phyloP scores from a whole-genome alignment of 208 protist genomes.

The Leishmania martiniquensis region DNA sequence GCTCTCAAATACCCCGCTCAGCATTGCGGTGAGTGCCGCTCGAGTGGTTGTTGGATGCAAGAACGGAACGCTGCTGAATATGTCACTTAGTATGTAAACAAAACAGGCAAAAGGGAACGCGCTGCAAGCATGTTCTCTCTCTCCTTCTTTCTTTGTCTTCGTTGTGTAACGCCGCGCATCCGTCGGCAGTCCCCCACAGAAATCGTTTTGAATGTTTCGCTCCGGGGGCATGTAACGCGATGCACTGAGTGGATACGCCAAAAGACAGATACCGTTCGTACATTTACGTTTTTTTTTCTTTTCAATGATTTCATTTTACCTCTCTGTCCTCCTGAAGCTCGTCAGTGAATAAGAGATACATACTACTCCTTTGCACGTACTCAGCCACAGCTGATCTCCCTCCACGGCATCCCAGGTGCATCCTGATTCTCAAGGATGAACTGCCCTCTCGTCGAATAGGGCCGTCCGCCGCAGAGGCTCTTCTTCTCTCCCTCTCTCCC shows the following conservation, averaged over 20 bases:
- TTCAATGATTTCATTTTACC: too few species aligned
- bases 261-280: not conserved
- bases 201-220: not conserved
- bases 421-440: not conserved
- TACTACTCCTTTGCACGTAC: too few species aligned
- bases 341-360: too few species aligned
- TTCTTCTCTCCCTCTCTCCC: not conserved
- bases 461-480: not conserved
- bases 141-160: not conserved
- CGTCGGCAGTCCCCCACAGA: not conserved
- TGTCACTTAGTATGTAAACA: constrained; percentile 10
- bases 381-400: not conserved
- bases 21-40: constrained; percentile 26
- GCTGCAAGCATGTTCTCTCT: not conserved
- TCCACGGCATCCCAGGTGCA: too few species aligned
- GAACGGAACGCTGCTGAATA: constrained; percentile 7
- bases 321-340: not conserved
- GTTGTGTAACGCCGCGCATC: not conserved
- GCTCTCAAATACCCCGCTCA: constrained; percentile 41
- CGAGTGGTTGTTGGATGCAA: constrained; percentile 23
- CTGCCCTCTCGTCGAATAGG: not conserved
- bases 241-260: not conserved
- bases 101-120: not conserved
- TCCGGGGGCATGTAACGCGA: not conserved
- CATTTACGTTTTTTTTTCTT: not conserved